phyloP scores from a whole-genome alignment of 163 green algal species.

The Scenedesmus sp. region DNA sequence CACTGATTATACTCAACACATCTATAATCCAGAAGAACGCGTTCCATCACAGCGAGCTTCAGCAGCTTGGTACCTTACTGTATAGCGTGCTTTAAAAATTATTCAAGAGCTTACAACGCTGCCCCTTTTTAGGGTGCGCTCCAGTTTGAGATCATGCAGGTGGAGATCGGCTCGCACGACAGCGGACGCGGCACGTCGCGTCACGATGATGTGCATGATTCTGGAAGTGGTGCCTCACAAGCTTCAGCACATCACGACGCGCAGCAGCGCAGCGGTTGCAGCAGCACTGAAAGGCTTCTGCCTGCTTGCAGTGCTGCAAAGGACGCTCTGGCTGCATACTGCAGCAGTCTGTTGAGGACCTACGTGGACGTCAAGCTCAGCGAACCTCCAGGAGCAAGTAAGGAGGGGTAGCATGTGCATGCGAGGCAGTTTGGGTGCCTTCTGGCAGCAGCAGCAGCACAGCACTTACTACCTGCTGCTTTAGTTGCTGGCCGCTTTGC shows the following conservation, averaged over 20 bases:
- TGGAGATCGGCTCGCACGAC: neutral
- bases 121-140: neutral
- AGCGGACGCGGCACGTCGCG: neutral
- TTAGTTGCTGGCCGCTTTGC: too few relatives aligned
- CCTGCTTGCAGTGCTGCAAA: constrained; percentile 7
- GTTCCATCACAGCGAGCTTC: neutral
- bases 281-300: neutral
- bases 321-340: neutral
- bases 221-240: neutral
- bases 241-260: neutral
- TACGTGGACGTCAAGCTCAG: neutral
- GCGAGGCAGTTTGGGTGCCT: too few relatives aligned
- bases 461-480: neutral
- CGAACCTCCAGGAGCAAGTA: neutral
- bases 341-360: neutral
- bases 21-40: neutral
- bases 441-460: neutral
- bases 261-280: neutral
- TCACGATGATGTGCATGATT: neutral
- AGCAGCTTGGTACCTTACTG: neutral
- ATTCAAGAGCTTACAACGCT: neutral
- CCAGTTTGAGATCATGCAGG: neutral
- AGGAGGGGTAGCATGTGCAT: neutral
- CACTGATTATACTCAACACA: neutral
- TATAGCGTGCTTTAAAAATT: neutral